Evolutionary conservation across 768 basidiomycete genomes (phyloP), one percentile per base, ranked within the genome.

Genomic region (Phanerochaete carnosa): DNA sequence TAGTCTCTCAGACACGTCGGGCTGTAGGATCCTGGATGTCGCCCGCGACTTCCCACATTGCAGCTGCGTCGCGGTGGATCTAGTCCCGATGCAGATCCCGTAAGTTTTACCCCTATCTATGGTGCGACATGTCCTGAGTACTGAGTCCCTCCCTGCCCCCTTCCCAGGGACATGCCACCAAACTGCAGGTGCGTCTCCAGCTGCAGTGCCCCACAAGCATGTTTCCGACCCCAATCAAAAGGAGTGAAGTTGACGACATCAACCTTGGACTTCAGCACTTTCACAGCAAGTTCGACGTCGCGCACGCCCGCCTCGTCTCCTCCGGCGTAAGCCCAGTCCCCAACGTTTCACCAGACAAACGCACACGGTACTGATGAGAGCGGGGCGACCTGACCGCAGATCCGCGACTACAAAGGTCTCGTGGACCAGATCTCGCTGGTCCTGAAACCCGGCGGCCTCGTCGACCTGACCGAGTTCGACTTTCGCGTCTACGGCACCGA

Each of bases 241-340:
- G 90, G 77, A 90, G 87, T 66, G 90, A 93, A 71, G 82, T 92
- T 8, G 91, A 92, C 69, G 91, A 93, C 69, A 85, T 92, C 69
- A 93, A 93, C 73, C 82, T 92, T 19, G 90, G 91, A 2, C 75
- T 93, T 25, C 89, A 92, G 65, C 91, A 93, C 73, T 92, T 86
- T 70, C 90, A 88, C 67, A 86, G 86, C 11, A 81, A 86, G 61
- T 92, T 92, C 74, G 81, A 92, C 66, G 86, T 88, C 16, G 88
- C 88, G 0, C 90, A 92, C 67, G 82, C 83, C 32, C 84, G 87
- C 25, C 80, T 92, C 39, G 81, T 92, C 59, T 80, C 86, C 2
- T 84, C 88, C 25, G 91, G 91, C 37, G 90, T 91, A 67, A 69
- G 88, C 16, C 47, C 76, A 45, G 25, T 57, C 60, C 53, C 53